phyloP scores from a whole-genome alignment of 2,329 filamentous ascomycete species.

The Mycocentrospora acerina region DNA sequence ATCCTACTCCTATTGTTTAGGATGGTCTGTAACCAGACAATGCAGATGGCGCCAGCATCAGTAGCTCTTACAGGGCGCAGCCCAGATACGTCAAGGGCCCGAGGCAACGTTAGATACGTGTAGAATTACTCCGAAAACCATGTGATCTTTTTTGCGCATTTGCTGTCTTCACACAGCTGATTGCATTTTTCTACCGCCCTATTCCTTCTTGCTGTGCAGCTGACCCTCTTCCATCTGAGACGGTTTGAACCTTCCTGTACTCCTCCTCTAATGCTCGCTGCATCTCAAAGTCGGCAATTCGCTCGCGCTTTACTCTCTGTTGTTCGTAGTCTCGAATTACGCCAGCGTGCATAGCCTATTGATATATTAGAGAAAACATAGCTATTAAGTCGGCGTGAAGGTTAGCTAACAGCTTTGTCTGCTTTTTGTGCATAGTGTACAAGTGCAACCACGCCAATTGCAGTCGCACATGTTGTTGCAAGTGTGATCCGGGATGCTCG shows the following conservation, averaged over 20 bases:
- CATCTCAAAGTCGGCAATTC: conserved; percentile 92
- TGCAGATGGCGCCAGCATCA: no score
- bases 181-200: conserved; percentile 16
- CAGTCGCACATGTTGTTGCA: conserved; percentile 72
- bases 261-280: conserved; percentile 82
- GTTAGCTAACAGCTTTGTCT: conserved; percentile 71
- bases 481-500: conserved; percentile 86
- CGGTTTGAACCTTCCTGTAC: conserved; percentile 84
- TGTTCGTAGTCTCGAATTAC: conserved; percentile 95
- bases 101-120: no score
- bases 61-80: no score
- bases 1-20: no score
- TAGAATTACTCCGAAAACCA: no score
- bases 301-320: conserved; percentile 84
- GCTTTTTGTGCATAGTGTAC: conserved; percentile 87
- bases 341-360: conserved; percentile 89
- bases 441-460: conserved; percentile 74
- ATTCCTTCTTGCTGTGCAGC: conserved; percentile 23
- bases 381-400: conserved; percentile 15
- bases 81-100: no score
- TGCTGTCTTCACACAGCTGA: no score
- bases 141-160: no score
- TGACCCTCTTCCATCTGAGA: conserved; percentile 49
- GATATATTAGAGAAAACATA: conserved; percentile 10
- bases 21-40: no score